Conservation (phyloP, 139 green algal species). For the Pleodorina starrii region DNA sequence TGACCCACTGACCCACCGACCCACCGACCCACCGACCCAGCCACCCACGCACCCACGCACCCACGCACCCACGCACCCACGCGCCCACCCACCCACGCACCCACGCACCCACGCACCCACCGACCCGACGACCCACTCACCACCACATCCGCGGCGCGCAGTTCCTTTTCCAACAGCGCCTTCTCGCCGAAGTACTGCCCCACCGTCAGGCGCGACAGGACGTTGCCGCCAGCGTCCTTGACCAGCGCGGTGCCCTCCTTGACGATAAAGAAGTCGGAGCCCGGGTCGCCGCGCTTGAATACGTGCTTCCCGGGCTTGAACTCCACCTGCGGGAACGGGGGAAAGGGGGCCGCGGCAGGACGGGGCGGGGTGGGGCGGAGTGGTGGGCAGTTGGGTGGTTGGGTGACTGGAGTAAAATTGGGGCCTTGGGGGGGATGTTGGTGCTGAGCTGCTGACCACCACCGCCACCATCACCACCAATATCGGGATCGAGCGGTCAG, state of each 20-base stretch:
- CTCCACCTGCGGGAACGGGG: conserved; percentile 48
- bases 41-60: neutral
- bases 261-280: conserved; percentile 91
- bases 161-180: conserved; percentile 74
- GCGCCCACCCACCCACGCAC: neutral
- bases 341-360: neutral
- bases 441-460: too few species aligned
- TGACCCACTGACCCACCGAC: too few species aligned
- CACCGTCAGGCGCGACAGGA: conserved; percentile 62
- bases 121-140: too few species aligned
- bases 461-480: too few species aligned
- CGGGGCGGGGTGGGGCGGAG: neutral
- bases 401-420: too few species aligned
- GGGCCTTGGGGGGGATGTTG: too few species aligned
- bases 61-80: neutral
- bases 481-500: too few species aligned
- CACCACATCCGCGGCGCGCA: conserved; percentile 60
- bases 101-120: too few species aligned
- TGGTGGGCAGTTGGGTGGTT: too few species aligned
- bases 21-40: neutral
- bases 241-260: conserved; percentile 79
- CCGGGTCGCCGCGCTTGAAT: conserved; percentile 74
- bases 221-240: conserved; percentile 58
- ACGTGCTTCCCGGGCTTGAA: conserved; percentile 65
- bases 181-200: conserved; percentile 87